These are phyloP conservation scores for Solanum sitiens DNA, from an alignment of 257 asterid genomes.

Conservation along the genomic window DNA sequence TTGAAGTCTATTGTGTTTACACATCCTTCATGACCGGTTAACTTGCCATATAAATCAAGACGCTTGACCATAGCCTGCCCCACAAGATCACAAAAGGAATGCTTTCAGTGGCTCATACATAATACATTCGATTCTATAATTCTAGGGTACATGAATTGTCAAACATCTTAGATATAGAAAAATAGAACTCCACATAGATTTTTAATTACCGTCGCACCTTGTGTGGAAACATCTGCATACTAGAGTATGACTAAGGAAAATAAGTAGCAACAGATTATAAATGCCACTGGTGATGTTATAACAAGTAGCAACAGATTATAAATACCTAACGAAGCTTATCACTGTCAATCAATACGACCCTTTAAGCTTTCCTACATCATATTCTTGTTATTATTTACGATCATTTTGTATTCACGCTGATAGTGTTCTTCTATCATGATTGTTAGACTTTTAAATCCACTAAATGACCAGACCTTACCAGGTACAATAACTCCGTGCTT, in stretches of 20 bases:
- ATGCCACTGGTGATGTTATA: too few relatives aligned
- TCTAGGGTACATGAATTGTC: not conserved
- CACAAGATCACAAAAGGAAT: constrained; percentile 1
- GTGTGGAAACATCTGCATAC: not conserved
- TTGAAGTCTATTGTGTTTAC: constrained; percentile 69
- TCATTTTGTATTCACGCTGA: not conserved
- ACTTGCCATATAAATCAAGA: constrained; percentile 46
- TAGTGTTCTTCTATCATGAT: not conserved
- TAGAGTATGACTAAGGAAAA: not conserved
- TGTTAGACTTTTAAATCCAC: not conserved
- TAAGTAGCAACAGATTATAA: not conserved
- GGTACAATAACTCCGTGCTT: not conserved
- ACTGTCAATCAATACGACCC: not conserved
- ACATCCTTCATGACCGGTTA: constrained; percentile 65
- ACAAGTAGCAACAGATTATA: not conserved
- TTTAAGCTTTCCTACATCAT: not conserved
- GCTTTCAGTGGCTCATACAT: not conserved
- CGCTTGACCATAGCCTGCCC: constrained; percentile 42
- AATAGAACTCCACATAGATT: not conserved
- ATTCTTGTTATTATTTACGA: not conserved
- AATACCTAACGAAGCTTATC: not conserved
- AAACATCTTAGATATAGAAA: not conserved
- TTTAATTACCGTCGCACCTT: not conserved
- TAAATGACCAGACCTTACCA: not conserved
- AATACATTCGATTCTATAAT: not conserved